Conservation (phyloP, 1,284 basidiomycete genomes). For the Phaffia rhodozyma region DNA sequence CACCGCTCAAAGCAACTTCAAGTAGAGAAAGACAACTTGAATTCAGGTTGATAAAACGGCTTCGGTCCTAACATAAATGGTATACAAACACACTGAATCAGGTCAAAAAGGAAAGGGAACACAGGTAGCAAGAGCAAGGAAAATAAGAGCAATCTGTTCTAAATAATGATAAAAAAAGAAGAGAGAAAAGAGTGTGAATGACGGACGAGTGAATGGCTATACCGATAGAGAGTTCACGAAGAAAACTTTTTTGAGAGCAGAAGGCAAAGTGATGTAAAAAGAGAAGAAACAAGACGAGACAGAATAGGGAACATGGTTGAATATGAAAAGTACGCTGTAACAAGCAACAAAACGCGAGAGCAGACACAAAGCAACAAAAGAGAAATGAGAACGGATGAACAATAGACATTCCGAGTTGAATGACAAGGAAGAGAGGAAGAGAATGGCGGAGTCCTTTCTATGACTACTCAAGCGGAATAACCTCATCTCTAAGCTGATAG, state of each 20-base stretch:
- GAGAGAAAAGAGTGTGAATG: slow-evolving; percentile 19
- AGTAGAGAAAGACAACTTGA: slow-evolving; percentile 54
- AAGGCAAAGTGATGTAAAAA: slow-evolving; percentile 52
- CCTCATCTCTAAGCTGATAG: too few relatives aligned
- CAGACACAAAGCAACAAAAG: slow-evolving; percentile 40
- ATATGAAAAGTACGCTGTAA: neutral
- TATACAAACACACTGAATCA: neutral
- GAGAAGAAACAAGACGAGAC: slow-evolving; percentile 49
- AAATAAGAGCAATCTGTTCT: neutral
- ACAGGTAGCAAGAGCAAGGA: slow-evolving; percentile 1
- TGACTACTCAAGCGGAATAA: too few relatives aligned
- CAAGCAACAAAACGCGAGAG: neutral
- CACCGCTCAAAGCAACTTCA: neutral
- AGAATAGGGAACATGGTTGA: neutral
- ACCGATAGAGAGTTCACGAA: slow-evolving; percentile 49
- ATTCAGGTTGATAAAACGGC: slow-evolving; percentile 44
- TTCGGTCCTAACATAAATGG: too few relatives aligned
- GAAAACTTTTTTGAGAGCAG: slow-evolving; percentile 46
- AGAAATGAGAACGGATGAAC: neutral
- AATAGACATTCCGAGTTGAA: neutral
- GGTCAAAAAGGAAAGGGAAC: neutral
- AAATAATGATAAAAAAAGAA: neutral
- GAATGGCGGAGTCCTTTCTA: neutral
- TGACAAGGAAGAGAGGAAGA: slow-evolving; percentile 3
- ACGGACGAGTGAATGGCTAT: slow-evolving; percentile 44